Conservation (phyloP, 164 flowering plant genomes). For the Chimonanthus praecox region DNA sequence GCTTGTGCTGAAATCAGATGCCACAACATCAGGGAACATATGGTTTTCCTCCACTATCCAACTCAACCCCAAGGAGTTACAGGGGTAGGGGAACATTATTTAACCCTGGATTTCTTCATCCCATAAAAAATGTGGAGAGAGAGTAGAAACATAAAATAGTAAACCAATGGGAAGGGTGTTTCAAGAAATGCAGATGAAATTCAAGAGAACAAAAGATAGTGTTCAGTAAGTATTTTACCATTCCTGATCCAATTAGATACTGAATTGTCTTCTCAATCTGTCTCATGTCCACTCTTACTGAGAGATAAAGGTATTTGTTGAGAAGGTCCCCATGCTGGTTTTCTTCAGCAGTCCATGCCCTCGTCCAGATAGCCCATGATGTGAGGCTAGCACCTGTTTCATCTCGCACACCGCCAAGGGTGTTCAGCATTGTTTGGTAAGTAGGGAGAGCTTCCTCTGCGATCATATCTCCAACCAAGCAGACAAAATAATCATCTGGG, state of each 20-base stretch:
- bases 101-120: too few relatives aligned
- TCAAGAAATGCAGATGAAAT: neutral
- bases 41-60: too few relatives aligned
- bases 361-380: constrained; percentile 69
- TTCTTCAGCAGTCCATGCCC: constrained; percentile 65
- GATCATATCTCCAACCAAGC: constrained; percentile 67
- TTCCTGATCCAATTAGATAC: constrained; percentile 64
- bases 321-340: constrained; percentile 55
- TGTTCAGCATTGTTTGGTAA: constrained; percentile 48
- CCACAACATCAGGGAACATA: too few relatives aligned
- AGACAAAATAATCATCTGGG: constrained; percentile 67
- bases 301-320: constrained; percentile 55
- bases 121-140: too few relatives aligned
- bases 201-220: neutral
- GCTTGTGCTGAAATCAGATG: too few relatives aligned
- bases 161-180: too few relatives aligned
- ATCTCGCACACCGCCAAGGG: constrained; percentile 52
- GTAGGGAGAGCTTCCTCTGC: constrained; percentile 55
- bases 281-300: constrained; percentile 63
- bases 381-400: constrained; percentile 74
- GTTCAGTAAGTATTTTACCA: constrained; percentile 34
- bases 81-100: too few relatives aligned
- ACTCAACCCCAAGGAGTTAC: too few relatives aligned
- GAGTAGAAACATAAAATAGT: too few relatives aligned
- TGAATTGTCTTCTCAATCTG: constrained; percentile 70